These are phyloP conservation scores for Sugiyamaella floridensis DNA, from an alignment of 805 yeast species.

Conservation along the genomic window DNA sequence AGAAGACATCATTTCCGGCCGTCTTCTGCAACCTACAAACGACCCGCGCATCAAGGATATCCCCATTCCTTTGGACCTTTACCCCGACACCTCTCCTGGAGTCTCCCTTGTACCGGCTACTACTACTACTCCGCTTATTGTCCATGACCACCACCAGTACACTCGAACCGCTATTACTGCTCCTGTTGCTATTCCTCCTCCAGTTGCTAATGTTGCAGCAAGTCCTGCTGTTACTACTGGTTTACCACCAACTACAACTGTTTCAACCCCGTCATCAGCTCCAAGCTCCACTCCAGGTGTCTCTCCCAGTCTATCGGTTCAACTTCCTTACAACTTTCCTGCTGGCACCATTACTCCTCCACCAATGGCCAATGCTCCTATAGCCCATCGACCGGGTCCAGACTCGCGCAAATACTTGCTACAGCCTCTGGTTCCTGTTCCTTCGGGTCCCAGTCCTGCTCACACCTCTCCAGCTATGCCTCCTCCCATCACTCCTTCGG, in stretches of 20 bases:
- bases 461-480: not conserved
- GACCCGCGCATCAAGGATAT: conserved; percentile 36
- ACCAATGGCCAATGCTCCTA: not conserved
- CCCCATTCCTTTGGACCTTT: conserved; percentile 30
- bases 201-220: too few species aligned
- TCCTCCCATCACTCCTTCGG: not conserved
- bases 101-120: conserved; percentile 18
- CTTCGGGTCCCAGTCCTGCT: not conserved
- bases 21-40: conserved; percentile 37
- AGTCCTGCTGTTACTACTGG: not conserved
- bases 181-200: not conserved
- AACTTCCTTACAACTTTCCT: not conserved
- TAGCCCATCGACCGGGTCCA: not conserved
- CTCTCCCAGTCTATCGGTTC: not conserved
- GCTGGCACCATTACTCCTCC: not conserved
- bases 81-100: conserved; percentile 29
- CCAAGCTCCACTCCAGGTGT: not conserved
- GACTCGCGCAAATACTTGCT: not conserved
- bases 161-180: not conserved
- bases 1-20: conserved; percentile 24
- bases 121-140: conserved; percentile 13
- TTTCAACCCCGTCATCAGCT: not conserved
- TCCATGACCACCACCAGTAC: not conserved
- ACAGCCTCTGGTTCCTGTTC: not conserved
- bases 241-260: not conserved